These are phyloP conservation scores for Vigna mungo DNA, from an alignment of 306 rosid genomes.

Conservation along the genomic window DNA sequence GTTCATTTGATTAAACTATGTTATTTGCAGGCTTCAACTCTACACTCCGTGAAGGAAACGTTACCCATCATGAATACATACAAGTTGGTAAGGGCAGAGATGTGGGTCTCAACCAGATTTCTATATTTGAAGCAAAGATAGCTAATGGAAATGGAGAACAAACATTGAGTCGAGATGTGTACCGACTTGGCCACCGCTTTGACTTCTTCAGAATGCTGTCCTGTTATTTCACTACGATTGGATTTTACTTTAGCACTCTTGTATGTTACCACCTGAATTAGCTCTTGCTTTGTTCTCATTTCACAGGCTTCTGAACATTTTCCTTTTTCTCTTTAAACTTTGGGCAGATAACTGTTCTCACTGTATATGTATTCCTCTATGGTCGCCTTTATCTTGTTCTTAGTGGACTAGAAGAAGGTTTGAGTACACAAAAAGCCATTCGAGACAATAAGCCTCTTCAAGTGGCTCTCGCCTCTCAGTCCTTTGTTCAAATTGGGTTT, in stretches of 20 bases:
- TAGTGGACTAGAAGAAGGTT: constrained; percentile 95
- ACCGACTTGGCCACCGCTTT: constrained; percentile 97
- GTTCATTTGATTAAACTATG: constrained; percentile 30
- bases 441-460: constrained; percentile 97
- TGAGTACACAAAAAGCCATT: constrained; percentile 74
- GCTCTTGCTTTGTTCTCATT: constrained; percentile 14
- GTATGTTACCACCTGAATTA: constrained; percentile 49
- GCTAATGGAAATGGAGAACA: constrained; percentile 99
- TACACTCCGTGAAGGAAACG: constrained; percentile 97
- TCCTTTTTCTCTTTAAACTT: constrained; percentile 33
- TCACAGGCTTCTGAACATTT: constrained; percentile 29
- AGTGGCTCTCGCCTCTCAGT: constrained; percentile 97
- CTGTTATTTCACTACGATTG: constrained; percentile 93
- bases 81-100: constrained; percentile 99
- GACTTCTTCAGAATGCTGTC: constrained; percentile 97
- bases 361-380: constrained; percentile 89
- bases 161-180: constrained; percentile 92
- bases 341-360: constrained; percentile 92
- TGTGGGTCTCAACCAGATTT: constrained; percentile 98
- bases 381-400: constrained; percentile 98
- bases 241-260: constrained; percentile 95
- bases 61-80: constrained; percentile 97
- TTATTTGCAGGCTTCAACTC: constrained; percentile 84
- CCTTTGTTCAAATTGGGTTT: constrained; percentile 96
- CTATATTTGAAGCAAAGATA: constrained; percentile 97